These are phyloP conservation scores for Biscutella laevigata DNA, from an alignment of 441 rosid species.

Conservation along the genomic window DNA sequence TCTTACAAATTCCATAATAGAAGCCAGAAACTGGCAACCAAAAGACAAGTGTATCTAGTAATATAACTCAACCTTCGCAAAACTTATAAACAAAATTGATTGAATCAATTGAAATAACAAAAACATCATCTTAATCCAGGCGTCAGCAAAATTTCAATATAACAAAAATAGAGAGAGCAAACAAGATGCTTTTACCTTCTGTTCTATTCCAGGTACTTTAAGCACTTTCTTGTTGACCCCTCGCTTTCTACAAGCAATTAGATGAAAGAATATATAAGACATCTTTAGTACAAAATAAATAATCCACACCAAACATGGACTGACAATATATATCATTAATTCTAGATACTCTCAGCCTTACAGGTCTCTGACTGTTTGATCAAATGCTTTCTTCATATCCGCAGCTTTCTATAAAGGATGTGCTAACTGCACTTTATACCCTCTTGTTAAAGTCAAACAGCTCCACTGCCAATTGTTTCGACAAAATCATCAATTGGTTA, in stretches of 20 bases:
- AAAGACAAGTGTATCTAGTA: neutral
- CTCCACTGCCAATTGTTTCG: neutral
- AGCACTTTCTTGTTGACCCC: conserved; percentile 95
- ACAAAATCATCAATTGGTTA: neutral
- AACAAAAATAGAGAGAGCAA: neutral
- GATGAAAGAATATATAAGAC: neutral
- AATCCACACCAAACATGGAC: neutral
- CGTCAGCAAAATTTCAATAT: neutral
- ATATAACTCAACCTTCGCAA: neutral
- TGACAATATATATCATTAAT: neutral
- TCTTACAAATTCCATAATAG: neutral
- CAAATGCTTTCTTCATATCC: conserved; percentile 86
- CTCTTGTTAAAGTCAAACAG: neutral
- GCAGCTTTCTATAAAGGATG: conserved; percentile 5
- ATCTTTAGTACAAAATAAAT: neutral
- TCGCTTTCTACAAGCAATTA: conserved; percentile 60
- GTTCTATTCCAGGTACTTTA: conserved; percentile 90
- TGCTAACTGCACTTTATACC: neutral
- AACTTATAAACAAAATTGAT: neutral
- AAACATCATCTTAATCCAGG: neutral
- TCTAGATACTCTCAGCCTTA: conserved; percentile 30
- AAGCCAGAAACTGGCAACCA: neutral
- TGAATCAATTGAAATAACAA: neutral
- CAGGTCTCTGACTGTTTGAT: conserved; percentile 91
- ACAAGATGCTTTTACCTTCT: conserved; percentile 46